A percentile compares a stretch with the other conserved stretches of the same genome.
phyloP scores from a whole-genome alignment of 805 yeast genomes.

The Starmerella scarabaei region DNA sequence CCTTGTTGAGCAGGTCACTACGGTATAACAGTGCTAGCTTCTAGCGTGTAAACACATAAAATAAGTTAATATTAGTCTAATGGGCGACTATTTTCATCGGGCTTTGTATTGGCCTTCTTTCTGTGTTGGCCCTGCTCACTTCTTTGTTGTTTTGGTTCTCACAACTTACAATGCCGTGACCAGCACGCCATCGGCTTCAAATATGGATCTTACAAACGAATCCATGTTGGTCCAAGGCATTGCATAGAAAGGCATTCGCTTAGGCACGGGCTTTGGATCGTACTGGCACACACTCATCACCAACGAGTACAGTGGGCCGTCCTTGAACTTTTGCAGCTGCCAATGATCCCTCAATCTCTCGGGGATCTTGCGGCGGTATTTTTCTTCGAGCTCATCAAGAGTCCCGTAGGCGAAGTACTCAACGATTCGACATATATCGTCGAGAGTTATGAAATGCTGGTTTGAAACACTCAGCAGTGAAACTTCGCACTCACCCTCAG shows the following conservation, averaged over 20 bases:
- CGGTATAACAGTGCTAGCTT: not conserved
- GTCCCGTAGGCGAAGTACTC: slow-evolving; percentile 2
- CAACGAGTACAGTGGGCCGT: too few species aligned
- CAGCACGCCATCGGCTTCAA: not conserved
- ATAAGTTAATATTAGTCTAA: not conserved
- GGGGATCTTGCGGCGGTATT: not conserved
- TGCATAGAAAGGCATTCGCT: not conserved
- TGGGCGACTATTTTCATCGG: not conserved
- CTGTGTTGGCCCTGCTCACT: too few species aligned
- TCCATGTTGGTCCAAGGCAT: not conserved
- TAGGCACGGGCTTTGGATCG: not conserved
- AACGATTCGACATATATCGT: slow-evolving; percentile 1
- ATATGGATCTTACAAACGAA: not conserved
- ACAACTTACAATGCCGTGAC: not conserved
- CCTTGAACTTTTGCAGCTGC: not conserved
- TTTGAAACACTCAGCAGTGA: too few species aligned
- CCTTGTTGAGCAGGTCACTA: slow-evolving; percentile 39
- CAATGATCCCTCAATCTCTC: not conserved
- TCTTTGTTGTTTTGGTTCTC: too few species aligned
- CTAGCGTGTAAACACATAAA: too few species aligned
- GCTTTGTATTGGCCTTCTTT: too few species aligned
- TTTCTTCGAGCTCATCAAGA: not conserved
- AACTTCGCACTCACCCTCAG: too few species aligned
- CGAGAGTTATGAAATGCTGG: not conserved
- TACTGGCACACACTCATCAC: too few species aligned